Evolutionary conservation across 1,284 basidiomycete genomes (phyloP).

Genomic region (Cronartium quercuum): DNA sequence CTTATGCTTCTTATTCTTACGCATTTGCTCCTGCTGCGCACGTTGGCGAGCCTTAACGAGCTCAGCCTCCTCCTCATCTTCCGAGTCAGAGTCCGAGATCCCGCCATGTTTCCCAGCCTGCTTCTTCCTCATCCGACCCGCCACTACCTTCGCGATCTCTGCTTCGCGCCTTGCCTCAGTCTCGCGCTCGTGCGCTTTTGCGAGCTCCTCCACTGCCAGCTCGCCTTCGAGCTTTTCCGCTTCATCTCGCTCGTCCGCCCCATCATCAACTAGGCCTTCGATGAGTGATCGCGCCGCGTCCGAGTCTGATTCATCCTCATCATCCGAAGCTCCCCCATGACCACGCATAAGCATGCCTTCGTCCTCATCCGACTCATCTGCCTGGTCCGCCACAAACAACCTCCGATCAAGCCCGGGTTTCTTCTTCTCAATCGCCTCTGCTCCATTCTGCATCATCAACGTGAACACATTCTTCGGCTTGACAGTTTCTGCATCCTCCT

Average conservation of each 20-base stretch:
- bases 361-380: conserved; percentile 36
- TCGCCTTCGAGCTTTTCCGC: conserved; percentile 4
- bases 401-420: not conserved
- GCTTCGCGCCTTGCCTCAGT: not conserved
- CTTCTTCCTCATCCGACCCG: conserved; percentile 10
- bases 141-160: conserved; percentile 10
- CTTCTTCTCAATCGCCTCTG: conserved; percentile 2
- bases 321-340: conserved; percentile 2
- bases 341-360: not conserved
- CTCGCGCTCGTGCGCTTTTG: conserved; percentile 3
- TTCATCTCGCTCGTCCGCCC: conserved; percentile 25
- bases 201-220: not conserved
- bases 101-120: conserved; percentile 14
- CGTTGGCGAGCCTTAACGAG: conserved; percentile 13
- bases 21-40: conserved; percentile 1
- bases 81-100: conserved; percentile 31
- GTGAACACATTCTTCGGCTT: conserved; percentile 6
- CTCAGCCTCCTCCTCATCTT: conserved; percentile 26
- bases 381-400: conserved; percentile 27
- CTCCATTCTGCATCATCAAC: conserved; percentile 16
- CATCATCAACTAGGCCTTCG: conserved; percentile 28
- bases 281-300: not conserved
- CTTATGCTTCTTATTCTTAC: conserved; percentile 24
- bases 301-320: not conserved
- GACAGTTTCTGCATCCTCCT: not conserved